Base-by-base conservation (phyloP, 805 yeast genomes). In the Metschnikowia cerradonensis region DNA sequence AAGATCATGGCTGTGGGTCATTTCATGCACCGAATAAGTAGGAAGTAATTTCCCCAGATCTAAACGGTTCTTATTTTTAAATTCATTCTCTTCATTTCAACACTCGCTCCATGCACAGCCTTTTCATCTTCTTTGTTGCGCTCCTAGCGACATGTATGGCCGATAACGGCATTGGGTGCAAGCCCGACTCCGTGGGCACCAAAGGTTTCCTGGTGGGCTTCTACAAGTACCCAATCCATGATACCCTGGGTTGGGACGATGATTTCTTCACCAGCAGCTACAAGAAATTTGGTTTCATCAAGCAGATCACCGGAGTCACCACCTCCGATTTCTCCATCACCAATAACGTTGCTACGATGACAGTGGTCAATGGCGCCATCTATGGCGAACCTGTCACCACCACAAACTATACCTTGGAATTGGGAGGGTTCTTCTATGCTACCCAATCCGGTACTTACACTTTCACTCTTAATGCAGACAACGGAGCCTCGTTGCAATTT, bases 401-500 rank as follows among this genome's bases (percentile, higher is more conserved):
- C 10, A 42, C 55, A 11, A 50, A 45, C 30, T 48, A 34, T 23
- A 20, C 54, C 2, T 26, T 44, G 49, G 20, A 49, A 23, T 41
- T 56, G 48, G 36, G 52, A 8, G 60, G 60, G 1, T 55, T 51
- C 36, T 57, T 54, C 44, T 23, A 22, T 13, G 59, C 60, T 11
- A 49, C 52, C 8, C 15, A 32, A 2, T 11, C 57, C 4, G 60
- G 60, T 17, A 38, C 37, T 2, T 55, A 51, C 46, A 55, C 53
- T 4, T 51, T 57, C 46, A 49, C 33, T 14, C 45, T 57, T 20
- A 43, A 37, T 3, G 58, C 60, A 14, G 60, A 57, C 42, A 53
- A 57, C 35, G 60, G 60, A 33, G 60, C 59, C 1, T 48, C 58
- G 5, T 45, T 57, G 51, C 56, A 53, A 22, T 49, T 57, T 34